A percentile compares a stretch with the other conserved stretches of the same genome.
Conservation (phyloP, 2,329 filamentous ascomycete genomes). For the Phaeomoniella chlamydospora region DNA sequence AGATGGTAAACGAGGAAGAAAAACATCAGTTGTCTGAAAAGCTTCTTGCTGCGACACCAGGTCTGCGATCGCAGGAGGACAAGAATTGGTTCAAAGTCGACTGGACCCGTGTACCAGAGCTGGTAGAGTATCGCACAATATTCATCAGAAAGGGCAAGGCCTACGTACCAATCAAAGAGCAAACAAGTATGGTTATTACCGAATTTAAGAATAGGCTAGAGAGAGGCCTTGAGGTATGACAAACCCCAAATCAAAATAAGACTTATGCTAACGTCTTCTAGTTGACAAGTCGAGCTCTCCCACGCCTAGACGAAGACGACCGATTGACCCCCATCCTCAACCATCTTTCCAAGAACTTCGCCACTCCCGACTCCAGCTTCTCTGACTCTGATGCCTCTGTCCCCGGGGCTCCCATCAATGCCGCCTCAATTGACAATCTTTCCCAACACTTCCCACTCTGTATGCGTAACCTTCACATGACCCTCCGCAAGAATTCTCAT, state of each 20-base stretch:
- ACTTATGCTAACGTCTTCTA: constrained; percentile 17
- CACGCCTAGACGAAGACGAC: constrained; percentile 90
- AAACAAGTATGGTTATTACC: constrained; percentile 74
- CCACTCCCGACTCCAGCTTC: constrained; percentile 77
- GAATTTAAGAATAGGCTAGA: constrained; percentile 75
- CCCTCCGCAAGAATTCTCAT: constrained; percentile 73
- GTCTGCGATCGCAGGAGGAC: constrained; percentile 46
- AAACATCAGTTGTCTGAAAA: constrained; percentile 51
- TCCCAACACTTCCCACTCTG: constrained; percentile 77
- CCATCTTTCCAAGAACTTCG: constrained; percentile 91
- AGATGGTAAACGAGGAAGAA: constrained; percentile 67
- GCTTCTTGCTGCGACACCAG: constrained; percentile 42
- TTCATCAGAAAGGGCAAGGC: constrained; percentile 71
- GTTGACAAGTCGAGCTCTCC: constrained; percentile 80
- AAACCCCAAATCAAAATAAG: constrained; percentile 1
- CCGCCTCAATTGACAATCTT: constrained; percentile 64
- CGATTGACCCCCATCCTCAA: constrained; percentile 61
- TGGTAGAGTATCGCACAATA: constrained; percentile 67
- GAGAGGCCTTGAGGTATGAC: constrained; percentile 60
- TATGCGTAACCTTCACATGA: constrained; percentile 83
- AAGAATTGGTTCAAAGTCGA: constrained; percentile 93
- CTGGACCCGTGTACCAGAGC: constrained; percentile 82
- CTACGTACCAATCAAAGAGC: constrained; percentile 77
- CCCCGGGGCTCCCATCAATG: constrained; percentile 59
- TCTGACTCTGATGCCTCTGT: constrained; percentile 49